Base-by-base conservation (phyloP, 2,329 filamentous ascomycete genomes). In the Rutstroemia sp. region DNA sequence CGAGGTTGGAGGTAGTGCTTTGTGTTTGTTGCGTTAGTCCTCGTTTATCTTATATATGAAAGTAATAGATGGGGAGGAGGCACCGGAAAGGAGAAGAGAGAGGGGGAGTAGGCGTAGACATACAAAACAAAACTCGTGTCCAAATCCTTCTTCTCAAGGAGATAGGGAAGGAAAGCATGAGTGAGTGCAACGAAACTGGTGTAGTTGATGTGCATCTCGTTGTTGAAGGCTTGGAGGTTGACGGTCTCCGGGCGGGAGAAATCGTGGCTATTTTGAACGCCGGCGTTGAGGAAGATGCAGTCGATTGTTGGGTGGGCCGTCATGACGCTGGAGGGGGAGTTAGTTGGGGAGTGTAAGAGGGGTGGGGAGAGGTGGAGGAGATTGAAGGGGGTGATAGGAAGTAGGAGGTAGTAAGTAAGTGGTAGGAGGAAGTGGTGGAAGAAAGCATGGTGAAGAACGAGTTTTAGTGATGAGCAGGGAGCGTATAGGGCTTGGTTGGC, bases 281-380 rank as follows among this genome's bases (percentile, higher is more conserved):
- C 68, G 2, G 67, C 64, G 19, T 66, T 69, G 53, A 70, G 55
- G 50, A 70, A 65, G 19, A 72, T 60, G 4, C 67, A 66, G 51
- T 71, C 67, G 25, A 72, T 60, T 44, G 59, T 37, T 4, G 52
- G 58, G 19, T 46, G 37, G 14, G 2, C 19, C 4, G 18, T 41
- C 3, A 50, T 45, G 2, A 54, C 44, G 23, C 50, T 49, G n/a
- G 27, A 30, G 8, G 27, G 10, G 27, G 8, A 8, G 27, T 30
- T 10, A 30, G 27, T 30, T 30, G 27, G 27, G 27, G 10, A 10
- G 8, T 30, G 27, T 30, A 7, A 10, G 27, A 30, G 27, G 27
- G 9, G 27, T 30, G 7, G 7, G 6, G 6, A 6, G 27, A 9
- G 7, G 9, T 8, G 2, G 21, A 23, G 21, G 21, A 4, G 21